Base-by-base conservation (phyloP, 2,329 filamentous ascomycete genomes). In the Penicillium sp. region DNA sequence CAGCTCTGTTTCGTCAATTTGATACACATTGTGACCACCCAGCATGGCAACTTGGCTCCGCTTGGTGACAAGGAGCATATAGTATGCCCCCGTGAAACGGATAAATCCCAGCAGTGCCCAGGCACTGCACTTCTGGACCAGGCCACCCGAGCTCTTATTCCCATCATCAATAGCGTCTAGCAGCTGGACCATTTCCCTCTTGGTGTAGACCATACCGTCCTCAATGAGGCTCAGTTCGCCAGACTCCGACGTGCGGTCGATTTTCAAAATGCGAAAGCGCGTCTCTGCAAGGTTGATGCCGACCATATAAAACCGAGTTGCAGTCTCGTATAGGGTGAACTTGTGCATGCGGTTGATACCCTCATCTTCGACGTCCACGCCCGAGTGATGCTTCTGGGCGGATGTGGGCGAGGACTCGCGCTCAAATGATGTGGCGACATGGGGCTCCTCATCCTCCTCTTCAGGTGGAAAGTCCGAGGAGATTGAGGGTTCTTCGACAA, bases 81-180 rank as follows among this genome's bases (percentile, higher is more conserved):
- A 98, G 65, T 94, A 96, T 3, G 88, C 83, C 2, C 91, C 89
- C 0, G 93, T 98, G 64, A 98, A 97, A 46, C 87, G 80, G 64
- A 98, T 93, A 65, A 98, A 98, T 3, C 93, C 93, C 17, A 98
- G 73, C 17, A 98, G 70, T 2, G 93, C 93, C 93, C 91, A 98
- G 4, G 87, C 88, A 43, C 83, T 94, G 64, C 87, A 94, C 44
- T 87, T 87, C 40, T 95, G 75, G 64, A 86, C 93, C 68, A 98
- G 78, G 1, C 93, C 93, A 16, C 93, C 93, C 0, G 88, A 88
- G 6, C 80, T 83, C 58, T 87, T 90, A 65, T 97, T 98, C 0
- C 93, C 93, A 62, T 97, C 87, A 57, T 97, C 89, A 41, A 98
- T 94, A 11, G 90, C 86, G 62, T 93, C 88, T 32, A 98, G 72